Conservation (phyloP, 2,329 filamentous ascomycete species). For the Epichloe gansuensis region DNA sequence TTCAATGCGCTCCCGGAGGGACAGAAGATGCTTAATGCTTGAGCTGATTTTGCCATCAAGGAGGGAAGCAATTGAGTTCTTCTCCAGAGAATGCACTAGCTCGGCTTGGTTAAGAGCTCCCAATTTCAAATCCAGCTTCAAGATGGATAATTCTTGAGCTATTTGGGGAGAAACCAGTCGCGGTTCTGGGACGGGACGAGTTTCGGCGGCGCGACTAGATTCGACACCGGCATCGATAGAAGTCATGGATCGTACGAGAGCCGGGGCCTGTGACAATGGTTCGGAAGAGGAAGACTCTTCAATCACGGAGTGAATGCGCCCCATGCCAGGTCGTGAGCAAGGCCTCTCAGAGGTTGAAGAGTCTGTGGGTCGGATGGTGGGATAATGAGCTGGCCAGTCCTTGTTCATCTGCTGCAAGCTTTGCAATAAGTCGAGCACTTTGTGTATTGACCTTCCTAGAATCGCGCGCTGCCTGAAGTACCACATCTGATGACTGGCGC, state of each 20-base stretch:
- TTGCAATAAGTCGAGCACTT: conserved; percentile 72
- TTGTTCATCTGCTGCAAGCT: conserved; percentile 80
- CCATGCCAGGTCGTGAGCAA: conserved; percentile 47
- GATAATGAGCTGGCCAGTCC: conserved; percentile 90
- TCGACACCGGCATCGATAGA: conserved; percentile 51
- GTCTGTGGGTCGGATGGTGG: conserved; percentile 59
- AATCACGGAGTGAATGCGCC: conserved; percentile 50
- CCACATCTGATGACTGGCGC: conserved; percentile 82
- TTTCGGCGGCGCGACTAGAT: conserved; percentile 60
- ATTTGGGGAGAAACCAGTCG: conserved; percentile 84
- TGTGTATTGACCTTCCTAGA: conserved; percentile 77
- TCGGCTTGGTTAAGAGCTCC: conserved; percentile 78
- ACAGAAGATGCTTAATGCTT: conserved; percentile 80
- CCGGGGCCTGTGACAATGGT: conserved; percentile 30
- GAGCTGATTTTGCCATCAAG: conserved; percentile 90
- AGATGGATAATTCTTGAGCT: conserved; percentile 85
- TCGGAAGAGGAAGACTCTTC: conserved; percentile 31
- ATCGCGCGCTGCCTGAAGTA: conserved; percentile 87
- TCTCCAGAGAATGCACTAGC: conserved; percentile 88
- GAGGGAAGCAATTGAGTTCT: conserved; percentile 76
- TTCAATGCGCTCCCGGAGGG: conserved; percentile 85
- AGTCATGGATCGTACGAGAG: conserved; percentile 60
- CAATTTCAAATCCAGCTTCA: conserved; percentile 90
- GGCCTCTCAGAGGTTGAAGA: conserved; percentile 29
- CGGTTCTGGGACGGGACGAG: conserved; percentile 53